Conservation (phyloP, 805 yeast genomes). For the Myxozyma sirexii region DNA sequence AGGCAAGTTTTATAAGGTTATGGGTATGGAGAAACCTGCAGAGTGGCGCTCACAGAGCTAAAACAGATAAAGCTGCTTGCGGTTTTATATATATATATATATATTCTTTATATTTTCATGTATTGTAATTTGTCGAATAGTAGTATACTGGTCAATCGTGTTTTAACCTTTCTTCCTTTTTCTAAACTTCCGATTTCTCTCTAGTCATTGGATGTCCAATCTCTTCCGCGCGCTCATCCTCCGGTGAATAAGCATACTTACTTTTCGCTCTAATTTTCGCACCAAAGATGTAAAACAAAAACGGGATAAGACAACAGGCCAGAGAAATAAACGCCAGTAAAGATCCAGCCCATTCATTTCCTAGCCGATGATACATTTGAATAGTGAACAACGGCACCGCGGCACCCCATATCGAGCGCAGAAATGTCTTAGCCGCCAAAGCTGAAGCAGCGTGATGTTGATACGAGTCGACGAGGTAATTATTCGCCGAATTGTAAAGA, state of each 20-base stretch:
- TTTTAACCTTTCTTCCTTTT: neutral
- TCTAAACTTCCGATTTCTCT: neutral
- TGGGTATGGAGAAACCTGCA: conserved; percentile 32
- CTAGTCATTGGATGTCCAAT: conserved; percentile 18
- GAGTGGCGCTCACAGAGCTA: conserved; percentile 34
- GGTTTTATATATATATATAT: neutral
- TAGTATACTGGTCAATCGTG: neutral
- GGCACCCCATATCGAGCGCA: conserved; percentile 59
- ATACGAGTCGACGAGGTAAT: conserved; percentile 50
- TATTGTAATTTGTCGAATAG: neutral
- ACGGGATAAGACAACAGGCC: conserved; percentile 58
- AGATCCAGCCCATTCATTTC: conserved; percentile 61
- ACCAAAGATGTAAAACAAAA: conserved; percentile 55
- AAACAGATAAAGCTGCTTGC: neutral
- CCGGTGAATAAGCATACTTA: conserved; percentile 65
- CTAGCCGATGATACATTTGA: conserved; percentile 59
- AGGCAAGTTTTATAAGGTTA: conserved; percentile 41
- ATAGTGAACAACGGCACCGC: conserved; percentile 60
- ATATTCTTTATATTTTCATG: neutral
- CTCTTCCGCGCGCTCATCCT: conserved; percentile 33
- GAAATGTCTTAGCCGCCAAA: conserved; percentile 75
- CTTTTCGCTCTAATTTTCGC: conserved; percentile 53
- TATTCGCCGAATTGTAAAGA: conserved; percentile 65
- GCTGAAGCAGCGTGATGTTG: conserved; percentile 69
- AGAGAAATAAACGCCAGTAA: conserved; percentile 55